Percentiles rank a stretch among this genome's conserved stretches.
phyloP scores from a whole-genome alignment of 306 rosid genomes.

The Casuarina glauca region DNA sequence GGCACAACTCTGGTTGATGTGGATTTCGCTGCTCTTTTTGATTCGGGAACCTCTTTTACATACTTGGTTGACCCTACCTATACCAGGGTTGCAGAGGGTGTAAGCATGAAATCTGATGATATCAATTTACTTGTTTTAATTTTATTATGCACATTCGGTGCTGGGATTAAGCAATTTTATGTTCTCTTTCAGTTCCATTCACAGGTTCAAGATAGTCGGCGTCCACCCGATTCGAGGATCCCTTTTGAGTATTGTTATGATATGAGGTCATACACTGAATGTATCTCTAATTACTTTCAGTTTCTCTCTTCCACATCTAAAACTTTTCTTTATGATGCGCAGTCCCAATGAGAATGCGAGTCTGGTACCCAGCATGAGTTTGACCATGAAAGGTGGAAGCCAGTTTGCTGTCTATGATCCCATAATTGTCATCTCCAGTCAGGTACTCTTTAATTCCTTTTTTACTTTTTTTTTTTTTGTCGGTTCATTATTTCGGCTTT shows the following conservation, averaged over 20 bases:
- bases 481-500: not conserved
- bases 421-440: conserved; percentile 67
- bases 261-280: conserved; percentile 62
- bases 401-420: conserved; percentile 75
- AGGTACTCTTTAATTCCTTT: conserved; percentile 41
- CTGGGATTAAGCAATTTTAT: conserved; percentile 21
- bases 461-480: not conserved
- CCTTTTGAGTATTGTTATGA: conserved; percentile 90
- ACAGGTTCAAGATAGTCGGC: conserved; percentile 64
- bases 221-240: conserved; percentile 63
- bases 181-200: conserved; percentile 69
- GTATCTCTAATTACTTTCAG: conserved; percentile 8
- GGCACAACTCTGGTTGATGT: conserved; percentile 67
- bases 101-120: conserved; percentile 43
- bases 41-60: conserved; percentile 92
- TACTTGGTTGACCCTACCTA: conserved; percentile 80
- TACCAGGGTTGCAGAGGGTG: conserved; percentile 59
- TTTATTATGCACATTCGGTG: conserved; percentile 14
- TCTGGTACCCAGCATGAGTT: conserved; percentile 66
- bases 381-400: conserved; percentile 84
- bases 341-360: conserved; percentile 74
- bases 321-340: conserved; percentile 39
- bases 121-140: conserved; percentile 9
- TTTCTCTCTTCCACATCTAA: conserved; percentile 25
- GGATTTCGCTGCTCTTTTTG: conserved; percentile 77